phyloP scores from a whole-genome alignment of 345 rosid genomes.

The Atalantia buxifolia region DNA sequence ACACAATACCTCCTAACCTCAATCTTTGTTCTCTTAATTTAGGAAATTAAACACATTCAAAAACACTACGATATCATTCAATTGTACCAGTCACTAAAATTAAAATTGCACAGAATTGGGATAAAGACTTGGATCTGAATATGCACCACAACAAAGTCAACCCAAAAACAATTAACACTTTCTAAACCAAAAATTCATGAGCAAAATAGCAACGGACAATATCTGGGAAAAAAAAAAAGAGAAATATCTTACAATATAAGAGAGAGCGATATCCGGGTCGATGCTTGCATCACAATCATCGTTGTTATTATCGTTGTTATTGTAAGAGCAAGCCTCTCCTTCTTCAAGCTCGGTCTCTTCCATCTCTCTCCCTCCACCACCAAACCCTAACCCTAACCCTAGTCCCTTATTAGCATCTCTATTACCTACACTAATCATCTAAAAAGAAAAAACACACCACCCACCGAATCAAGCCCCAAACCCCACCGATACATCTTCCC shows the following conservation, averaged over 20 bases:
- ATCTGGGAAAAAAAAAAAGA: background rate
- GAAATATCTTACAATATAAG: slow-evolving; percentile 67
- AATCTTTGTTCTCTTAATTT: background rate
- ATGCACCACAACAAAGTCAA: slow-evolving; percentile 6
- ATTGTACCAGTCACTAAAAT: slow-evolving; percentile 11
- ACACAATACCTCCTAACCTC: background rate
- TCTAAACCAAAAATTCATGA: background rate
- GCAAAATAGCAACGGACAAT: background rate
- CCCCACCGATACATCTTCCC: slow-evolving; percentile 16
- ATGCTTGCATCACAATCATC: slow-evolving; percentile 42
- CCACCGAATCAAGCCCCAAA: slow-evolving; percentile 22
- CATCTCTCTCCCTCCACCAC: slow-evolving; percentile 29
- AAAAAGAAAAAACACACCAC: background rate
- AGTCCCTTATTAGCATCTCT: slow-evolving; percentile 47
- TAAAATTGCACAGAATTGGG: slow-evolving; percentile 19
- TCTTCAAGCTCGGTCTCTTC: slow-evolving; percentile 73
- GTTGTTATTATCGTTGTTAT: slow-evolving; percentile 40
- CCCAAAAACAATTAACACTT: slow-evolving; percentile 3
- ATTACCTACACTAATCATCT: slow-evolving; percentile 51
- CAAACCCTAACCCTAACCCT: slow-evolving; percentile 49
- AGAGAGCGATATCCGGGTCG: slow-evolving; percentile 74
- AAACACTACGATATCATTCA: slow-evolving; percentile 19
- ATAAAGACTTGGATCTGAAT: slow-evolving; percentile 25
- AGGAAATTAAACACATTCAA: slow-evolving; percentile 13
- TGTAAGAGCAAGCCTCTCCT: slow-evolving; percentile 70